Percentiles rank a stretch among this genome's conserved stretches.
phyloP scores from a whole-genome alignment of 768 basidiomycete species.

The Serendipita vermifera region DNA sequence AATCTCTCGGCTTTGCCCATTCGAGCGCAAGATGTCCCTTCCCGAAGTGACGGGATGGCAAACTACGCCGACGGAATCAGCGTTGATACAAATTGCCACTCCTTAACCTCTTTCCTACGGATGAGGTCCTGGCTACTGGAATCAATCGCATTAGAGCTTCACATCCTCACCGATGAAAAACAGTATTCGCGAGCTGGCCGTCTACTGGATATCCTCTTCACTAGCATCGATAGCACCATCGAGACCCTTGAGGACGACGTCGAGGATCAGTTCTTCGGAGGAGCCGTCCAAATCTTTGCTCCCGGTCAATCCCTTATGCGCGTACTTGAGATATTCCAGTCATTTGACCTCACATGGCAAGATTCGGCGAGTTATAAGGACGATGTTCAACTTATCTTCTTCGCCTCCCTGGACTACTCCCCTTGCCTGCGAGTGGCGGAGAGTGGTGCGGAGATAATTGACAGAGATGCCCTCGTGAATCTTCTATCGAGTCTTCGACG shows the following conservation, averaged over 20 bases:
- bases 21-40: constrained; percentile 31
- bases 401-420: constrained; percentile 51
- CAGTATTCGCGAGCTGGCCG: constrained; percentile 61
- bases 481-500: constrained; percentile 52
- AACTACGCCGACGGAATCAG: constrained; percentile 60
- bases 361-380: constrained; percentile 51
- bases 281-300: constrained; percentile 25
- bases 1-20: constrained; percentile 72
- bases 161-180: constrained; percentile 66
- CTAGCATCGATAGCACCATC: constrained; percentile 32
- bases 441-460: constrained; percentile 72
- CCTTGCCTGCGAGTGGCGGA: constrained; percentile 55
- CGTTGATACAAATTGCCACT: constrained; percentile 51
- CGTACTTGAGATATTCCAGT: constrained; percentile 79
- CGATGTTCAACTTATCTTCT: constrained; percentile 41
- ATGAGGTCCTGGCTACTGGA: constrained; percentile 78
- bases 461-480: constrained; percentile 54
- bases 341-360: constrained; percentile 77
- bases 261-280: constrained; percentile 41
- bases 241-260: constrained; percentile 35
- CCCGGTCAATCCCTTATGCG: constrained; percentile 72
- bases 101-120: constrained; percentile 63
- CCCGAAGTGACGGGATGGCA: constrained; percentile 40
- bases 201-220: constrained; percentile 71
- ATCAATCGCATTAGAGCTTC: constrained; percentile 75